A percentile compares a stretch with the other conserved stretches of the same genome.
Evolutionary conservation across 148 eudicot genomes (phyloP).

Genomic region (Camellia japonica): DNA sequence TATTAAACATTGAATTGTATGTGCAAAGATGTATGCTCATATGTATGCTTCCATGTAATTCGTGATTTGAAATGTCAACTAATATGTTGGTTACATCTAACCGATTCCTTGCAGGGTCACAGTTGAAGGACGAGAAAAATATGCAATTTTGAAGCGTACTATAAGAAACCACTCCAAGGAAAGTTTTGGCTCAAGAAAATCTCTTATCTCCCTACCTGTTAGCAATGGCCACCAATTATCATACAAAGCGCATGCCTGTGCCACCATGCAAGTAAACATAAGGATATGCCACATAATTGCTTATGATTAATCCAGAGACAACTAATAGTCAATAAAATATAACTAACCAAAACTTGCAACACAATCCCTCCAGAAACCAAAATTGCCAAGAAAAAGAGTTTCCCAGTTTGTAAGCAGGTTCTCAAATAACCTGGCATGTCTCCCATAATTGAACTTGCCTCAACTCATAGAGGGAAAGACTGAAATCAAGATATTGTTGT

Average conservation of each 20-base stretch:
- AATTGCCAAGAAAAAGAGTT: constrained; percentile 70
- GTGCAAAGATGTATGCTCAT: no score
- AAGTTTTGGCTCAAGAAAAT: no score
- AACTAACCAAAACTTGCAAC: constrained; percentile 73
- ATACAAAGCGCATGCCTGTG: neutral
- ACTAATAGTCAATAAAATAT: neutral
- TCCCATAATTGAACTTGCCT: constrained; percentile 41
- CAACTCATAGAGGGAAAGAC: constrained; percentile 20
- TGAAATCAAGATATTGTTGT: constrained; percentile 5
- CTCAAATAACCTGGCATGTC: constrained; percentile 54
- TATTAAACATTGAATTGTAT: no score
- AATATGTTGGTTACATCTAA: no score
- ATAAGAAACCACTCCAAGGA: no score
- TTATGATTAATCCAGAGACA: neutral
- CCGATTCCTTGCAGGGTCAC: no score
- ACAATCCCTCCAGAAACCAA: constrained; percentile 68
- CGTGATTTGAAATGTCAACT: no score
- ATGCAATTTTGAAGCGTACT: no score
- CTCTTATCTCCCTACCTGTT: no score
- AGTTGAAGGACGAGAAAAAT: no score
- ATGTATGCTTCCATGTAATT: no score
- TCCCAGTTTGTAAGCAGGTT: constrained; percentile 65
- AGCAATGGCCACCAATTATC: no score
- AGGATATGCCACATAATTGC: neutral
- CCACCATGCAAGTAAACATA: neutral